Conservation (phyloP, 192 early-diverging fungal genomes). For the Gonapodya sp. region DNA sequence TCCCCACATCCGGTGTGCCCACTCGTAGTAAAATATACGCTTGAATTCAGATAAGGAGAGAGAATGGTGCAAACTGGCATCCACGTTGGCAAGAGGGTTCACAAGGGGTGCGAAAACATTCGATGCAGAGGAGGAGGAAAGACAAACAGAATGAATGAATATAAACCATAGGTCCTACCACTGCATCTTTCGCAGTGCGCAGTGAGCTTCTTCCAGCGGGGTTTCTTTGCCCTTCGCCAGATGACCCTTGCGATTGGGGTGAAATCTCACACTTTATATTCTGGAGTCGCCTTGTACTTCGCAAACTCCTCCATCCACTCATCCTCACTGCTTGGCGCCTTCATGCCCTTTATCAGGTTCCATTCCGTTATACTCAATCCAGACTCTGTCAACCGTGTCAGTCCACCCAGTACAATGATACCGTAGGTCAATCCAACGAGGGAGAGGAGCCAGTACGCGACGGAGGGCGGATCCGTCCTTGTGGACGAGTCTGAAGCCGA, state of each 20-base stretch:
- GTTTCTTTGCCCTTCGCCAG: too few species aligned
- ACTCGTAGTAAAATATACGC: conserved; percentile 95
- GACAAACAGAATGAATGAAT: too few species aligned
- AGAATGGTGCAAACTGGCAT: conserved; percentile 66
- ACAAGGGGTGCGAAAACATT: too few species aligned
- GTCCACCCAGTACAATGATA: conserved; percentile 87
- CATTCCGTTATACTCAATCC: conserved; percentile 95
- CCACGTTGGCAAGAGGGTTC: not conserved
- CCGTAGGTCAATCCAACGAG: conserved; percentile 82
- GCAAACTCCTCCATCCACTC: conserved; percentile 93
- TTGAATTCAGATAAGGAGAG: conserved; percentile 91
- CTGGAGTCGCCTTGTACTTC: conserved; percentile 97
- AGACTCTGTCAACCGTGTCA: conserved; percentile 94
- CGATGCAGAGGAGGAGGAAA: too few species aligned
- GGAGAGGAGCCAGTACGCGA: conserved; percentile 90
- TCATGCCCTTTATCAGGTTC: conserved; percentile 90
- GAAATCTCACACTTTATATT: conserved; percentile 76
- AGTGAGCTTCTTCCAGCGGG: too few species aligned
- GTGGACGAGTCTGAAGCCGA: too few species aligned
- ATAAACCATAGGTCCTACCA: too few species aligned
- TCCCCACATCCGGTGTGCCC: conserved; percentile 94
- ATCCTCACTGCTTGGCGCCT: conserved; percentile 68
- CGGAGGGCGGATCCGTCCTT: conserved; percentile 24
- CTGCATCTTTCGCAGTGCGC: too few species aligned
- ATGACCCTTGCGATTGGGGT: too few species aligned